Conservation (phyloP, 192 early-diverging fungal genomes). For the Anaeromyces robustus region DNA sequence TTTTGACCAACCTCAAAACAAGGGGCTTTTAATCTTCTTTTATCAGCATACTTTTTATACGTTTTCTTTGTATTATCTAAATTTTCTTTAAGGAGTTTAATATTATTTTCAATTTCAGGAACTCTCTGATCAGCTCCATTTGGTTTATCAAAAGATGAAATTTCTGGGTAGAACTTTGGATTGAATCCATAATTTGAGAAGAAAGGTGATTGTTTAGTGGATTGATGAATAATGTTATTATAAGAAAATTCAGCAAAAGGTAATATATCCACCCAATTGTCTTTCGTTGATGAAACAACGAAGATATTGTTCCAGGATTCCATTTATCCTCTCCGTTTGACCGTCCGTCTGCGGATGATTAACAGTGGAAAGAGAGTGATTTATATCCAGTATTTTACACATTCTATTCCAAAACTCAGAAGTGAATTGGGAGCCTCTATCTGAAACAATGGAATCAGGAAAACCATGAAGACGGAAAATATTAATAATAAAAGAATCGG, state of each 20-base stretch:
- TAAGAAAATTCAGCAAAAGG: constrained; percentile 25
- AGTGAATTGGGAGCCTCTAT: constrained; percentile 22
- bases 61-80: too few species aligned
- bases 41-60: too few species aligned
- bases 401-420: constrained; percentile 18
- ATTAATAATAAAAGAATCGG: background rate
- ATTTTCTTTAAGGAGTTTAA: too few species aligned
- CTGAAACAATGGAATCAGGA: constrained; percentile 21
- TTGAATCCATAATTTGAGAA: constrained; percentile 14
- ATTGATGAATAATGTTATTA: constrained; percentile 20
- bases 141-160: too few species aligned
- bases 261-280: constrained; percentile 21
- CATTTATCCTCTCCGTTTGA: constrained; percentile 21
- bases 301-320: constrained; percentile 16
- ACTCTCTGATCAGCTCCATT: too few species aligned
- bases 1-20: too few species aligned
- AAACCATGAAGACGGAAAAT: constrained; percentile 16
- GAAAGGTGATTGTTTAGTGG: constrained; percentile 4
- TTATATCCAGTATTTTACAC: constrained; percentile 5
- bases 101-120: too few species aligned
- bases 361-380: constrained; percentile 17
- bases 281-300: constrained; percentile 14
- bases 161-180: background rate
- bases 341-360: constrained; percentile 21
- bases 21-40: too few species aligned